Conservation (phyloP, 306 rosid genomes). For the Dalbergia cultrata region DNA sequence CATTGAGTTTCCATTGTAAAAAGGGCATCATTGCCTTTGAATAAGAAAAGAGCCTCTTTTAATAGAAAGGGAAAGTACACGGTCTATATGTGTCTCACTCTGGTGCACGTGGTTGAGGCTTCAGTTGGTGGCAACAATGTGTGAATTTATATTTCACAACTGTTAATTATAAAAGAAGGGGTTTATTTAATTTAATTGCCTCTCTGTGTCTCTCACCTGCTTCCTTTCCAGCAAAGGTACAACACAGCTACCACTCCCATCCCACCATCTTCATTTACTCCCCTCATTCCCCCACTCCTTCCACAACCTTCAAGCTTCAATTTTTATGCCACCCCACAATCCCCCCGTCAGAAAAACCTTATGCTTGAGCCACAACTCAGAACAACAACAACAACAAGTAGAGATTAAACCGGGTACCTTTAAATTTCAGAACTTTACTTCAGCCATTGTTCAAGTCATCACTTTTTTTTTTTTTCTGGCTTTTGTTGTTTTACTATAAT, state of each 20-base stretch:
- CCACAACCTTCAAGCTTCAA: constrained; percentile 44
- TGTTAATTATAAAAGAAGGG: constrained; percentile 16
- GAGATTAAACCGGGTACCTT: constrained; percentile 40
- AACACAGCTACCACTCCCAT: constrained; percentile 68
- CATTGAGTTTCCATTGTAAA: constrained; percentile 50
- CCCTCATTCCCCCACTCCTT: constrained; percentile 24
- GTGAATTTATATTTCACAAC: constrained; percentile 47
- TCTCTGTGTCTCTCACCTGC: constrained; percentile 64
- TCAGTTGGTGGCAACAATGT: constrained; percentile 63
- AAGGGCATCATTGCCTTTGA: constrained; percentile 45
- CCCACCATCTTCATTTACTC: constrained; percentile 54
- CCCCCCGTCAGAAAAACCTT: background rate
- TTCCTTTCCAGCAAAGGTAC: constrained; percentile 77
- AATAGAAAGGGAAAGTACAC: background rate
- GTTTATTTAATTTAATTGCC: constrained; percentile 60
- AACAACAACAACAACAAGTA: background rate
- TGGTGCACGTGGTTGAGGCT: constrained; percentile 84
- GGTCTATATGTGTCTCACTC: constrained; percentile 36
- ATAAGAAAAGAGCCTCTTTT: constrained; percentile 13
- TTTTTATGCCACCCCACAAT: constrained; percentile 52
- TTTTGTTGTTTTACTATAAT: constrained; percentile 45
- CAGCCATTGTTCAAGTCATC: constrained; percentile 31
- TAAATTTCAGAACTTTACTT: constrained; percentile 44
- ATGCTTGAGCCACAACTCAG: constrained; percentile 42
- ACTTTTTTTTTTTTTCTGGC: background rate